Evolutionary conservation across 345 rosid genomes (phyloP).

Genomic region (Clausena lansium): DNA sequence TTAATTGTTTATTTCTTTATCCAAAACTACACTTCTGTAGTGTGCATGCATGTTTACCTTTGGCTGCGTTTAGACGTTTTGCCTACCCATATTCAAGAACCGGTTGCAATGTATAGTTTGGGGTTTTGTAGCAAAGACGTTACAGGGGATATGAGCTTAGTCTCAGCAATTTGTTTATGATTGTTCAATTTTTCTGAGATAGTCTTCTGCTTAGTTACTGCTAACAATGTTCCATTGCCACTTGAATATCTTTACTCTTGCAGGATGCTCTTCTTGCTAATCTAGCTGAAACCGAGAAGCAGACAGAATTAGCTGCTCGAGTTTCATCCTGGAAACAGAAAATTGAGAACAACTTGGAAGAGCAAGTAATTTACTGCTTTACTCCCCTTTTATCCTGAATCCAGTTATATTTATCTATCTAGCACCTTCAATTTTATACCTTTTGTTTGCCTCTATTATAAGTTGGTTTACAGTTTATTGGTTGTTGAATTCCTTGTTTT

Average conservation of each 20-base stretch:
- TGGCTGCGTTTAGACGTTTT: not conserved
- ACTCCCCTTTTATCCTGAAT: conserved; percentile 6
- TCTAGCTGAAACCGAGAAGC: conserved; percentile 89
- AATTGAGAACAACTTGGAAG: conserved; percentile 86
- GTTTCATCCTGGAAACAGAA: conserved; percentile 94
- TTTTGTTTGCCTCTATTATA: not conserved
- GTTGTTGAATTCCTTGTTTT: conserved; percentile 12
- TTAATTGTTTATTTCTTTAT: not conserved
- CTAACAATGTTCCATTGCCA: not conserved
- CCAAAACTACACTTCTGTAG: not conserved
- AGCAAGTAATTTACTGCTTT: conserved; percentile 54
- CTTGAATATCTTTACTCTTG: conserved; percentile 2
- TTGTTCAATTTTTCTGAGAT: not conserved
- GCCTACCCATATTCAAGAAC: not conserved
- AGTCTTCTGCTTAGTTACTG: not conserved
- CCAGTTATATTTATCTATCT: not conserved
- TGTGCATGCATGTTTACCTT: not conserved
- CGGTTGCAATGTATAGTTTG: not conserved
- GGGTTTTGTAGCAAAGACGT: not conserved
- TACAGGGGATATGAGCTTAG: not conserved
- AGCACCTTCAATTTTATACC: conserved; percentile 2
- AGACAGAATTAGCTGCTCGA: conserved; percentile 88
- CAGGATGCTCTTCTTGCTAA: conserved; percentile 96
- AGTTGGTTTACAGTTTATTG: not conserved
- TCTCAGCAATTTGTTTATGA: not conserved